These are phyloP conservation scores for Eragrostis nindensis DNA, from an alignment of 176 grass and related monocot genomes.

Conservation along the genomic window DNA sequence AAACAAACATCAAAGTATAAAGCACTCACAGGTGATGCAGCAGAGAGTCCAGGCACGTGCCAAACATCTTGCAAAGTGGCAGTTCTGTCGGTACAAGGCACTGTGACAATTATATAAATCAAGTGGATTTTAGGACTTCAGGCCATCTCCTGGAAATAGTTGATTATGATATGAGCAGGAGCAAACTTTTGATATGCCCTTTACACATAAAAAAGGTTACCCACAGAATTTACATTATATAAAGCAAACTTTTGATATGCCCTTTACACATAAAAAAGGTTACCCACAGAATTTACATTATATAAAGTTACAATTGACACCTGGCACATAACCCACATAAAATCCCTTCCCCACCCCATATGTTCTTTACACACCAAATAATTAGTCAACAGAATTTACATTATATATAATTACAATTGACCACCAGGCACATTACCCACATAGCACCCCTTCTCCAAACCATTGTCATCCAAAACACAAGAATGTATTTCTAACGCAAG, in stretches of 20 bases:
- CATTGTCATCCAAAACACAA: background rate
- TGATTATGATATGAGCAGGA: background rate
- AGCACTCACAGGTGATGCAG: conserved; percentile 81
- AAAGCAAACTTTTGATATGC: conserved; percentile 2
- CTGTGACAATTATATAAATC: conserved; percentile 5
- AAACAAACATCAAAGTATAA: conserved; percentile 33
- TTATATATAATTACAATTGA: too few relatives aligned
- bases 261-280: background rate
- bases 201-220: conserved; percentile 30
- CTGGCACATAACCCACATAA: background rate
- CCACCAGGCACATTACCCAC: background rate
- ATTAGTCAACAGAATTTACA: too few relatives aligned
- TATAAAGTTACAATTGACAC: background rate
- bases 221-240: background rate
- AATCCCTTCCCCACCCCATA: background rate
- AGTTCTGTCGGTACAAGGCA: conserved; percentile 23
- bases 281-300: background rate
- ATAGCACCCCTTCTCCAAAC: background rate
- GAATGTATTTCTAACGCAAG: background rate
- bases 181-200: conserved; percentile 9
- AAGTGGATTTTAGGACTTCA: conserved; percentile 33
- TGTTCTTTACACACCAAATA: too few relatives aligned
- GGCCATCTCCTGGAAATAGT: conserved; percentile 37
- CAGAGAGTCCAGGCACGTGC: conserved; percentile 83
- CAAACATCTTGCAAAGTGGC: conserved; percentile 80